Evolutionary conservation across 208 protist species (phyloP).

Genomic region (Crithidia sp.): DNA sequence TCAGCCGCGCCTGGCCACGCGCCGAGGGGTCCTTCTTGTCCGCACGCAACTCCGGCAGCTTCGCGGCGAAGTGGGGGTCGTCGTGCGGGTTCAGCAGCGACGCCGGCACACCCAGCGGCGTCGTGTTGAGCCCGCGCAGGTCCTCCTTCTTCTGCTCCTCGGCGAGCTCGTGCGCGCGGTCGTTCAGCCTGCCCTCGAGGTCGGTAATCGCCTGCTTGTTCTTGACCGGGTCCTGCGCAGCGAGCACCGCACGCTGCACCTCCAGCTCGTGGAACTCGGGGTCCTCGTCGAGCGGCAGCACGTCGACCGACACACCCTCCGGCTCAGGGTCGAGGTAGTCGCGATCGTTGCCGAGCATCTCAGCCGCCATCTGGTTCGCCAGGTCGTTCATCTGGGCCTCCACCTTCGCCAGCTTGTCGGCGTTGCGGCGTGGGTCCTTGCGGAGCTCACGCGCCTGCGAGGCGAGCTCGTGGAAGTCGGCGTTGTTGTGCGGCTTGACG

Average conservation of each 20-base stretch:
- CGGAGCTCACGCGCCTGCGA: conserved; percentile 60
- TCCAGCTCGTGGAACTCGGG: conserved; percentile 60
- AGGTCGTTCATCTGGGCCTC: conserved; percentile 66
- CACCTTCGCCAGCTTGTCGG: conserved; percentile 43
- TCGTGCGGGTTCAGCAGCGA: conserved; percentile 60
- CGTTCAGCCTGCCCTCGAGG: conserved; percentile 74
- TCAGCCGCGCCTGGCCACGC: conserved; percentile 51
- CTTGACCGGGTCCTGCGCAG: conserved; percentile 53
- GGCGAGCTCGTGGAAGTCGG: conserved; percentile 57
- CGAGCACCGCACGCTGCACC: conserved; percentile 64
- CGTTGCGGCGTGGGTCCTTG: conserved; percentile 55
- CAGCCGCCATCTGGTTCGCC: conserved; percentile 47
- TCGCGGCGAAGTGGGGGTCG: conserved; percentile 52
- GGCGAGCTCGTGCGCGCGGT: conserved; percentile 66
- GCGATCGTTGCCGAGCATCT: conserved; percentile 53
- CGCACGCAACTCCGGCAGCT: conserved; percentile 65
- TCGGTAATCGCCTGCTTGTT: conserved; percentile 52
- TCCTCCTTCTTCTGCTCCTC: conserved; percentile 63
- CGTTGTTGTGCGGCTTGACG: conserved; percentile 67
- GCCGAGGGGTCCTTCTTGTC: conserved; percentile 44
- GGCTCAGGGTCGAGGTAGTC: conserved; percentile 67
- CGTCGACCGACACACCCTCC: conserved; percentile 58
- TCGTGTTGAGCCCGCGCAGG: conserved; percentile 43
- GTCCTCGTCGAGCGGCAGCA: conserved; percentile 56
- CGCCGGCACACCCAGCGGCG: conserved; percentile 58